Evolutionary conservation across 495 filamentous ascomycete species (phyloP).

Genomic region (Penicillium roqueforti): DNA sequence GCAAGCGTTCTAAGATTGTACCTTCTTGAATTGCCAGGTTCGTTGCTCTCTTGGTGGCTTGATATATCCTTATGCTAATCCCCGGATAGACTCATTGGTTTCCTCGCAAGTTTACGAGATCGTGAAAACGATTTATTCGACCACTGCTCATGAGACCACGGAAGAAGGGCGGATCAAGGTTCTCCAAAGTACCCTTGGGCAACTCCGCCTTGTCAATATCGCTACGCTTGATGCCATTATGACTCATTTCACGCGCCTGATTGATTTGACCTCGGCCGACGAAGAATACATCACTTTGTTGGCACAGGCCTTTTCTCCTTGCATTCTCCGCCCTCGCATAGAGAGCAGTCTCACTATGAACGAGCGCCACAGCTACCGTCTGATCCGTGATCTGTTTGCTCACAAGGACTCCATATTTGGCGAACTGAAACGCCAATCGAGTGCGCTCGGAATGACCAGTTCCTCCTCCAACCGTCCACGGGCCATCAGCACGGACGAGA

Average conservation of each 20-base stretch:
- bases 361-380: slow-evolving; percentile 86
- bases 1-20: slow-evolving; percentile 94
- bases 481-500: slow-evolving; percentile 93
- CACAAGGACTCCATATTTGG: slow-evolving; percentile 94
- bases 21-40: slow-evolving; percentile 91
- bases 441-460: slow-evolving; percentile 44
- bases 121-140: slow-evolving; percentile 88
- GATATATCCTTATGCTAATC: slow-evolving; percentile 10
- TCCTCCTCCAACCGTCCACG: slow-evolving; percentile 55
- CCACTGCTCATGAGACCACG: slow-evolving; percentile 66
- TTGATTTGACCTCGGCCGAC: slow-evolving; percentile 94
- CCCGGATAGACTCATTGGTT: slow-evolving; percentile 75
- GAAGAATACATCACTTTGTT: slow-evolving; percentile 77
- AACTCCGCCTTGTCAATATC: slow-evolving; percentile 94
- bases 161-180: slow-evolving; percentile 80
- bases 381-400: slow-evolving; percentile 88
- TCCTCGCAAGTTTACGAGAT: slow-evolving; percentile 99
- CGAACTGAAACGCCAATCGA: slow-evolving; percentile 89
- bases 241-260: slow-evolving; percentile 95
- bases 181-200: slow-evolving; percentile 90
- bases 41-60: slow-evolving; percentile 20
- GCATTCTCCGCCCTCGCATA: slow-evolving; percentile 77
- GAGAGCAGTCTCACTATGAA: slow-evolving; percentile 91
- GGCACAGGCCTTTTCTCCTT: slow-evolving; percentile 75
- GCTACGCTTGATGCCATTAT: slow-evolving; percentile 96